Base-by-base conservation (phyloP, 306 rosid genomes). In the Ammopiptanthus mongolicus region DNA sequence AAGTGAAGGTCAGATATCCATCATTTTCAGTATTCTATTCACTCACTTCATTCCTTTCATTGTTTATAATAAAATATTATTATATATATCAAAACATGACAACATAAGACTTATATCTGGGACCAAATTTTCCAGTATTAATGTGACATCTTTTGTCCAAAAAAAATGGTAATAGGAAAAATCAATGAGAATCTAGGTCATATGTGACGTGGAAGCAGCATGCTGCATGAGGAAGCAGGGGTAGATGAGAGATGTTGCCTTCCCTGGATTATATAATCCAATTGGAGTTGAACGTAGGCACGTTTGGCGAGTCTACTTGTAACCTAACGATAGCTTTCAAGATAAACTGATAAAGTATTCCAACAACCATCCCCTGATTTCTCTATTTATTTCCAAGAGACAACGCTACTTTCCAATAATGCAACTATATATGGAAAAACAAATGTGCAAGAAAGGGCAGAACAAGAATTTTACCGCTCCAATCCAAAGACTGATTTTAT, bases 191-290 rank as follows among this genome's bases (percentile, higher is more conserved):
- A 78, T 69, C 15, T 21, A 75, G 19, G 18, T 28, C 23, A 15
- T 58, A 9, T 18, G 25, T 71, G 75, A 71, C 14, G 52, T 36
- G 36, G 61, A 67, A 22, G 47, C 13, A 17, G 47, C 11, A 47
- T 51, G 47, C 13, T 13, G 47, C 11, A 47, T 50, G 39, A 41
- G 31, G 25, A 70, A 75, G 57, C 11, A 28, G 15, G 22, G 70
- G 21, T 47, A 37, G 76, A 70, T 60, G 25, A 34, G 29, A 62
- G 78, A 81, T 82, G 80, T 48, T 41, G 69, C 88, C 91, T 88
- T 73, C 90, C 87, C 89, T 65, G 37, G 75, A 42, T 55, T 21
- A 46, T 18, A 50, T 76, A 19, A 75, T 23, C 64, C 70, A 53
- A 37, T 36, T 71, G 21, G 65, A 41, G 47, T 14, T 61, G 42